Percentiles rank a stretch among this genome's conserved stretches.
phyloP scores from a whole-genome alignment of 129 eudicot species.

The Calendula officinalis region DNA sequence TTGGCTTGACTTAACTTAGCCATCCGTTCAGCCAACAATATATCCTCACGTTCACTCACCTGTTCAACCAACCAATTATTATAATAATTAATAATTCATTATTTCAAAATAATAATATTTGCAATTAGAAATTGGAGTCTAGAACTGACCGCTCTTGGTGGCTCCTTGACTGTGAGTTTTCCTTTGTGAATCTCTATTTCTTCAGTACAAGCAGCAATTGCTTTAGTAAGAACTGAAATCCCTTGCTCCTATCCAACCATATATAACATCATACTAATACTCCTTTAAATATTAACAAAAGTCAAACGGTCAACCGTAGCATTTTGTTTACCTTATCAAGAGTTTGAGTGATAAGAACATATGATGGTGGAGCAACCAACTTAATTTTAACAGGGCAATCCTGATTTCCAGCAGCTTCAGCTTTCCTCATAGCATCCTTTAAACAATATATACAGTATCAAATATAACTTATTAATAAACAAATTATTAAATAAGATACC shows the following conservation, averaged over 20 bases:
- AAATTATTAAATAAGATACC: slow-evolving; percentile 37
- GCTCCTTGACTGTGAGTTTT: slow-evolving; percentile 68
- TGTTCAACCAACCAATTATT: slow-evolving; percentile 17
- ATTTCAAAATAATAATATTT: background rate
- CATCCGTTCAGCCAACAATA: slow-evolving; percentile 74
- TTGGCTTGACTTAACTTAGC: slow-evolving; percentile 63
- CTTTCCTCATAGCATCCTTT: slow-evolving; percentile 96
- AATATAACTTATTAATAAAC: background rate
- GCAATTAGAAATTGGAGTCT: background rate
- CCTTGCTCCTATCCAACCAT: slow-evolving; percentile 68
- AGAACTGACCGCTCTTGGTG: slow-evolving; percentile 79
- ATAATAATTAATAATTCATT: background rate
- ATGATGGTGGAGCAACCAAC: slow-evolving; percentile 88
- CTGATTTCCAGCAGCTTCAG: slow-evolving; percentile 91
- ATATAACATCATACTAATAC: background rate
- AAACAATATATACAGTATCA: background rate
- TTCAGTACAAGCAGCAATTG: slow-evolving; percentile 73
- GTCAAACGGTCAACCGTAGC: no score
- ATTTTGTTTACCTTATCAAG: slow-evolving; percentile 77
- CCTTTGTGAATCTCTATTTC: slow-evolving; percentile 75
- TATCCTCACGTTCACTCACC: slow-evolving; percentile 99
- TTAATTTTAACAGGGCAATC: slow-evolving; percentile 95
- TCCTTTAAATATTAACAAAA: no score
- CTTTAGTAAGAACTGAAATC: slow-evolving; percentile 66
- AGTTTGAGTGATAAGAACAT: slow-evolving; percentile 94